Evolutionary conservation across 345 rosid species (phyloP).

Genomic region (Eucalyptus decipiens): DNA sequence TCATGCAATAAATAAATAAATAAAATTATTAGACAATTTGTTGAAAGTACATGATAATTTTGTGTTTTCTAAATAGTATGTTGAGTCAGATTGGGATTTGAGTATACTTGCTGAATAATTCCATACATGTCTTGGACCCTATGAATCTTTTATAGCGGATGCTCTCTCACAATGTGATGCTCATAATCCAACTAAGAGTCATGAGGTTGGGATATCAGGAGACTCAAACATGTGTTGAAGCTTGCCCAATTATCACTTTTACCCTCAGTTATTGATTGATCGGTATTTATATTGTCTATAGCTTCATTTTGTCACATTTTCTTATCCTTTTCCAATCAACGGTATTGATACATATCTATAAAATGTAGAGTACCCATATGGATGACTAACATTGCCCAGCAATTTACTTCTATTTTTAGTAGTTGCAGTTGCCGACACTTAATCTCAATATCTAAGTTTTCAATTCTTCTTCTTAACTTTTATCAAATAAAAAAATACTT

Average conservation of each 20-base stretch:
- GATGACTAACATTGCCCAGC: not conserved
- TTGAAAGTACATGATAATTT: not conserved
- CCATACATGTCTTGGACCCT: not conserved
- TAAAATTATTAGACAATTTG: not conserved
- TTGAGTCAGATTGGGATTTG: not conserved
- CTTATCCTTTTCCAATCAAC: not conserved
- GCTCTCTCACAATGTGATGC: not conserved
- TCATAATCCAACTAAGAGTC: not conserved
- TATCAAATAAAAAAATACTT: not conserved
- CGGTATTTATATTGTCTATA: not conserved
- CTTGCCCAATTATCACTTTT: not conserved
- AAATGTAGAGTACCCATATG: not conserved
- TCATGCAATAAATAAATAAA: not conserved
- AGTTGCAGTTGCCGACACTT: not conserved
- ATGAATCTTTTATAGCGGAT: accelerated
- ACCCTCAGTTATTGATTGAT: not conserved
- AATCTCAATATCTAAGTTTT: not conserved
- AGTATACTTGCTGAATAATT: not conserved
- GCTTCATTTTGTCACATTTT: not conserved
- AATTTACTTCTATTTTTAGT: not conserved
- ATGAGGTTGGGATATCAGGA: not conserved
- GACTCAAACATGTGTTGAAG: not conserved
- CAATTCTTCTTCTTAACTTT: not conserved
- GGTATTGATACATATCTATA: not conserved
- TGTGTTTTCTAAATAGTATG: not conserved